Conservation (phyloP, 1,284 basidiomycete species). For the Serendipita sp. region DNA sequence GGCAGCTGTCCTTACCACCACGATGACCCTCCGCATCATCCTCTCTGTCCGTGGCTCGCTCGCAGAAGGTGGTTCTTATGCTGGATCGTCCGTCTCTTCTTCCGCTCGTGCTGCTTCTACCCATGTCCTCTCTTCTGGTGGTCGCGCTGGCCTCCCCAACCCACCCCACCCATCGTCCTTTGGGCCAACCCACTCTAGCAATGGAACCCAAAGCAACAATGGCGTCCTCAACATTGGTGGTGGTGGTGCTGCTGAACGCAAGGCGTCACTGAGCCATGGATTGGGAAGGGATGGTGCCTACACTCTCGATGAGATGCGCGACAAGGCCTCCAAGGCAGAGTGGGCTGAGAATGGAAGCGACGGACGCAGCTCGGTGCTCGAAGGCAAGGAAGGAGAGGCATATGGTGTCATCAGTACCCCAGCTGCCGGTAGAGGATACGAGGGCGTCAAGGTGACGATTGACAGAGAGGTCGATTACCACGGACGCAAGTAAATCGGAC, state of each 20-base stretch:
- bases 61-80: conserved; percentile 50
- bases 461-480: conserved; percentile 12
- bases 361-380: conserved; percentile 8
- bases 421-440: neutral
- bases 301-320: conserved; percentile 48
- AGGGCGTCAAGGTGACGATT: conserved; percentile 15
- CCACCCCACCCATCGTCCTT: conserved; percentile 18
- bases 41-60: conserved; percentile 61
- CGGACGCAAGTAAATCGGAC: neutral
- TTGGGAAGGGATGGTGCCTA: conserved; percentile 31
- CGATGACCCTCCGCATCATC: conserved; percentile 71
- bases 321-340: conserved; percentile 29
- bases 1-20: conserved; percentile 67
- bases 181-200: neutral
- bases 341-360: conserved; percentile 13
- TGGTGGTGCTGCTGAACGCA: conserved; percentile 2
- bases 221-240: conserved; percentile 1
- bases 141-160: conserved; percentile 14
- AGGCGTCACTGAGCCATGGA: conserved; percentile 24
- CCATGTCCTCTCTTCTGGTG: conserved; percentile 34
- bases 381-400: conserved; percentile 6
- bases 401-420: neutral
- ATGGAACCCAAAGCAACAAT: conserved; percentile 1
- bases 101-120: conserved; percentile 24
- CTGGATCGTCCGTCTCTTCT: conserved; percentile 26